Evolutionary conservation across 129 eudicot genomes (phyloP).

Genomic region (Tagetes erecta): DNA sequence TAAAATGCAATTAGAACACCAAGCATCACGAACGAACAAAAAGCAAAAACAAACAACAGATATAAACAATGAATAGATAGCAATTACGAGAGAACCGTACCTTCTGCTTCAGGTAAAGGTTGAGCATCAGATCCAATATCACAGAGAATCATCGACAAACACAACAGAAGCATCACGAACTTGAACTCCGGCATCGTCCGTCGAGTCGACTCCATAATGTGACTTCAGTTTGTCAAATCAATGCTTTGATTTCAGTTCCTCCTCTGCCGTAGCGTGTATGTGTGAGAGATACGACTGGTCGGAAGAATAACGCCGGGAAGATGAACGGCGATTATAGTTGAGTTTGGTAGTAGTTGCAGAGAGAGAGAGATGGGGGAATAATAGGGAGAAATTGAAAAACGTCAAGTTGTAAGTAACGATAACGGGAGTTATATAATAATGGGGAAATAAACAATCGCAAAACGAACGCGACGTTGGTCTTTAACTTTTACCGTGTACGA

Average conservation of each 20-base stretch:
- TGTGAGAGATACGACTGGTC: not conserved
- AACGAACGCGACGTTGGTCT: not conserved
- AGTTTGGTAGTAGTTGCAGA: not conserved
- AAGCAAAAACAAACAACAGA: no score
- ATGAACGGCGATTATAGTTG: slow-evolving; percentile 22
- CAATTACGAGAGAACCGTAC: slow-evolving; percentile 4
- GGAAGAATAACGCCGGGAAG: slow-evolving; percentile 16
- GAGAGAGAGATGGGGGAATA: slow-evolving; percentile 1
- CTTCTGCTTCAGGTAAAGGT: slow-evolving; percentile 46
- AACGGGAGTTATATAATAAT: not conserved
- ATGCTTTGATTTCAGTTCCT: slow-evolving; percentile 12
- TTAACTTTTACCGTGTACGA: slow-evolving; percentile 13
- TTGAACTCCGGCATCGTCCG: slow-evolving; percentile 12
- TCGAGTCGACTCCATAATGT: slow-evolving; percentile 23
- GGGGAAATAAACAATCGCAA: not conserved
- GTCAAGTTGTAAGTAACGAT: not conserved
- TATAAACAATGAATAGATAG: no score
- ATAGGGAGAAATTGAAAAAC: not conserved
- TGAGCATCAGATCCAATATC: slow-evolving; percentile 40
- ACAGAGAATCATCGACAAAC: slow-evolving; percentile 15
- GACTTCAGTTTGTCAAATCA: slow-evolving; percentile 16
- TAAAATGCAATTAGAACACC: no score
- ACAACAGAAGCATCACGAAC: slow-evolving; percentile 20
- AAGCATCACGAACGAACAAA: no score
- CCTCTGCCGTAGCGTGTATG: not conserved